Evolutionary conservation across 2,329 filamentous ascomycete species (phyloP).

Genomic region (Colletotrichum echinochloae): DNA sequence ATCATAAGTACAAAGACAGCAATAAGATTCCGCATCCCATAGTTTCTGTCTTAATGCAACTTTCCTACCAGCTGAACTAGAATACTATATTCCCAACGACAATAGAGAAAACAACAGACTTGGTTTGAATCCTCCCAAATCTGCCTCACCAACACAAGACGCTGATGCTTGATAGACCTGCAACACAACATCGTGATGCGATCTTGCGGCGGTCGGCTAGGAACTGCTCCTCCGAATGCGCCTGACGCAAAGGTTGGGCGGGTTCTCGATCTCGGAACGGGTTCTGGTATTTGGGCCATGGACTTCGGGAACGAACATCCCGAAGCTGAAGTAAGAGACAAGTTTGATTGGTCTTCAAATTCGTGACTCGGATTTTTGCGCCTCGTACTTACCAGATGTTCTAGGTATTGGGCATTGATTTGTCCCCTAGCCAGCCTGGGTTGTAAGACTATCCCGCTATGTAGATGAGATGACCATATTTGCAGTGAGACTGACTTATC

Average conservation of each 20-base stretch:
- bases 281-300: slow-evolving; percentile 58
- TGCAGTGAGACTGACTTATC: not conserved
- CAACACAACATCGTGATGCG: too few species aligned
- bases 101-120: slow-evolving; percentile 24
- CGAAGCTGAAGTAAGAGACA: slow-evolving; percentile 43
- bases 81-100: slow-evolving; percentile 30
- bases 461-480: not conserved
- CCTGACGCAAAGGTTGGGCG: slow-evolving; percentile 44
- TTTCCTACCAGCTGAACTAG: not conserved
- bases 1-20: slow-evolving; percentile 41
- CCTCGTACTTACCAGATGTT: too few species aligned
- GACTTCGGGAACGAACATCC: slow-evolving; percentile 55
- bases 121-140: not conserved
- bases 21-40: not conserved
- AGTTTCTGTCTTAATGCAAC: too few species aligned
- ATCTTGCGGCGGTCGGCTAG: slow-evolving; percentile 44
- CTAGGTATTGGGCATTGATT: too few species aligned
- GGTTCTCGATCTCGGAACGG: slow-evolving; percentile 60
- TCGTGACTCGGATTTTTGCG: too few species aligned
- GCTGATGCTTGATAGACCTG: too few species aligned
- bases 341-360: too few species aligned
- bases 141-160: too few species aligned
- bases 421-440: slow-evolving; percentile 53
- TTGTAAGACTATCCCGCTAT: slow-evolving; percentile 43
- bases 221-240: slow-evolving; percentile 37